phyloP scores from a whole-genome alignment of 2,329 filamentous ascomycete genomes.

The Colletotrichum sansevieriae region DNA sequence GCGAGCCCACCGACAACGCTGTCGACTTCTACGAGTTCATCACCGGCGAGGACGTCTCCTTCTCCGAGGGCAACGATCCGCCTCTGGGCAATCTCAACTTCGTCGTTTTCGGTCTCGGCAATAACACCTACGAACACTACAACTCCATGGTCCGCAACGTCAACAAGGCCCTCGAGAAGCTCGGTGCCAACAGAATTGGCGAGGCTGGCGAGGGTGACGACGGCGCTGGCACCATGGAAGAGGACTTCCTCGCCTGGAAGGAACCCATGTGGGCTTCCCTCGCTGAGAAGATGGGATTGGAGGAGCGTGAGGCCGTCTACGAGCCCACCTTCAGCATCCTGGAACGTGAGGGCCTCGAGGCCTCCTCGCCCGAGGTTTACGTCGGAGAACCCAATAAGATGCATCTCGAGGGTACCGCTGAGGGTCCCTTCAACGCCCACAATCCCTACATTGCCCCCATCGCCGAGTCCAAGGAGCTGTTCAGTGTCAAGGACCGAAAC shows the following conservation, averaged over 20 bases:
- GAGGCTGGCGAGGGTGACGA: conserved; percentile 95
- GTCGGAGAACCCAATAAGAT: conserved; percentile 96
- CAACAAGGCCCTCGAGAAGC: conserved; percentile 81
- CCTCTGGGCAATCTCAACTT: conserved; percentile 85
- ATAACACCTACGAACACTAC: conserved; percentile 99
- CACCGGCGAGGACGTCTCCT: conserved; percentile 82
- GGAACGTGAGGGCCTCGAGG: conserved; percentile 79
- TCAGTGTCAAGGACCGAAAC: conserved; percentile 90
- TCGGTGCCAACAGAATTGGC: conserved; percentile 88
- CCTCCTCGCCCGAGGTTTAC: conserved; percentile 86
- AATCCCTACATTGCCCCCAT: conserved; percentile 98
- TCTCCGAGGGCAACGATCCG: conserved; percentile 77
- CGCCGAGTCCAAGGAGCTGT: conserved; percentile 89
- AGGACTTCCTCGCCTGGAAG: conserved; percentile 99
- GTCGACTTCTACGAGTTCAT: conserved; percentile 99
- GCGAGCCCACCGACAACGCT: conserved; percentile 97
- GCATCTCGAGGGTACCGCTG: conserved; percentile 86
- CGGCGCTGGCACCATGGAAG: conserved; percentile 98
- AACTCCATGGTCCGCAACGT: conserved; percentile 98
- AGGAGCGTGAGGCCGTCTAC: conserved; percentile 96
- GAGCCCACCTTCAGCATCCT: conserved; percentile 90
- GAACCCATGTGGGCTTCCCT: conserved; percentile 97
- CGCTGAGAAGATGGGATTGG: conserved; percentile 84
- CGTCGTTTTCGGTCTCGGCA: conserved; percentile 94
- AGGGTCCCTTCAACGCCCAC: conserved; percentile 94